Conservation (phyloP, 1,284 basidiomycete genomes). For the Ganoderma leucocontextum region DNA sequence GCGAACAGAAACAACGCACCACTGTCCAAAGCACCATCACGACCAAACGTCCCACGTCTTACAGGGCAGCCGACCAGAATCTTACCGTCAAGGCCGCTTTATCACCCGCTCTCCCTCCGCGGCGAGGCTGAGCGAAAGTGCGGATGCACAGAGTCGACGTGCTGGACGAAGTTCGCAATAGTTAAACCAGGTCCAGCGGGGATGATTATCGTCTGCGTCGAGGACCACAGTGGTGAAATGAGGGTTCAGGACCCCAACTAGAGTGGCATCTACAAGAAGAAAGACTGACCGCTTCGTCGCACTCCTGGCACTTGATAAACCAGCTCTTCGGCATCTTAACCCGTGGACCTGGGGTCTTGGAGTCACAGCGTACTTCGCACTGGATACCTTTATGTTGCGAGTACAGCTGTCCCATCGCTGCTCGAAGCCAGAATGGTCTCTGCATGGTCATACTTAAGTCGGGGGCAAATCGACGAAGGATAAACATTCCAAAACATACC, state of each 20-base stretch:
- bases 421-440: constrained; percentile 15
- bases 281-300: constrained; percentile 7
- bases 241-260: neutral
- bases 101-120: neutral
- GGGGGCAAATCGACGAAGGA: too few relatives aligned
- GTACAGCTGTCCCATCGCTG: constrained; percentile 3
- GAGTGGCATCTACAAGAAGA: neutral
- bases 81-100: too few relatives aligned
- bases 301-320: constrained; percentile 14
- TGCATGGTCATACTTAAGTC: neutral
- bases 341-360: neutral
- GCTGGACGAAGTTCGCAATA: neutral
- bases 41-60: neutral
- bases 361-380: neutral
- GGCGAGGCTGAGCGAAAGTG: neutral
- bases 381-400: neutral
- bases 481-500: neutral
- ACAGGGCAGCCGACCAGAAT: neutral
- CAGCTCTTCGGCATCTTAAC: neutral
- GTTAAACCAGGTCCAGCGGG: constrained; percentile 7
- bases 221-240: neutral
- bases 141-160: constrained; percentile 1
- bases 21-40: neutral
- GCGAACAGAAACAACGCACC: neutral
- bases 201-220: neutral